Base-by-base conservation (phyloP, 257 asterid genomes). In the Solanum dulcamara region DNA sequence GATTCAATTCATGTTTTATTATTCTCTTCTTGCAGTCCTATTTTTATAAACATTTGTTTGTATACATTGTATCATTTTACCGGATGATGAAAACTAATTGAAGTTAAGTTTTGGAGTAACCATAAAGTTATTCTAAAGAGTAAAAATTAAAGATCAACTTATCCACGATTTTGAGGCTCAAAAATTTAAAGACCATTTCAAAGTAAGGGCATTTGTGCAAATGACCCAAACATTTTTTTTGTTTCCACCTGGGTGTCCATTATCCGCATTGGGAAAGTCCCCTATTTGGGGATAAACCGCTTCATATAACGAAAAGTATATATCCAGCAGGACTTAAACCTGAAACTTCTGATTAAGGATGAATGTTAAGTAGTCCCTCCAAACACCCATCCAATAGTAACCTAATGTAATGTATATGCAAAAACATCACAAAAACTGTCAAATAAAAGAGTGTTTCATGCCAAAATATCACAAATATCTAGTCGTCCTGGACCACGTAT, bases 181-280 rank as follows among this genome's bases (percentile, higher is more conserved):
- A 57, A n/a, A 57, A 38, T n/a, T 57, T 57, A 57, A n/a, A 9
- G 66, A 57, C 6, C 66, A 18, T 53, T n/a, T n/a, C n/a, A 53
- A 18, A 18, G 7, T 53, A 53, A n/a, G 1, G 3, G 66, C 1
- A 57, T 0, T n/a, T n/a, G 66, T 57, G 32, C 2, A 10, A 38
- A n/a, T 57, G 24, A n/a, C 2, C 14, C 1, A 24, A 38, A n/a
- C n/a, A 0, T 10, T 50, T 7, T 53, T 51, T 20, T 44, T 3
- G 1, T 44, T 20, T 7, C 0, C 12, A 53, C 0, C 7, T 4
- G 0, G 2, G 7, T 53, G 4, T 20, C 0, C 7, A 4, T 6
- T 57, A 57, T 0, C 4, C 4, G 0, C 10, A 57, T n/a, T 57
- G 11, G 0, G 10, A 10, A 57, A 24, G n/a, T 57, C 30, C 10